Base-by-base conservation (phyloP, 805 yeast genomes). In the Saccharomyces paradoxus region DNA sequence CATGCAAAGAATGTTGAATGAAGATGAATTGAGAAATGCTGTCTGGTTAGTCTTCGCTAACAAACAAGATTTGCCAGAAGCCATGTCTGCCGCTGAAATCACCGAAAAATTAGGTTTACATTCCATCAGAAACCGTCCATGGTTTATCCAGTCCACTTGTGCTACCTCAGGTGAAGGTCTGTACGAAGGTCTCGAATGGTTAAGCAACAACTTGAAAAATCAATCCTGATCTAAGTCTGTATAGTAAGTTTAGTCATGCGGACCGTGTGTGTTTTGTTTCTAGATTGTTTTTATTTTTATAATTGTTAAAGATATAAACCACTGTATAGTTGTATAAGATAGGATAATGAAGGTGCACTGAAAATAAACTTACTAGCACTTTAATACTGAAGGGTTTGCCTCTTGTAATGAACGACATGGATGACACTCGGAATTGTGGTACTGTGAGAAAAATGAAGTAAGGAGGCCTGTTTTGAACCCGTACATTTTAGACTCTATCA, bases 131-230 rank as follows among this genome's bases (percentile, higher is more conserved):
- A 96, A 91, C 80, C 89, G 98, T 79, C 96, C 96, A 70, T 94
- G 99, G 99, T 92, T 87, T 79, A 92, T 94, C 74, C 97, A 92
- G 80, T 89, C 99, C 64, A 89, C 98, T 61, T 91, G 98, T 80
- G 99, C 99, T 65, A 92, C 97, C 64, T 88, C 98, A 60, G 99
- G 98, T 79, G 97, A 91, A 74, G 98, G 98, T 81, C 81, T 90
- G 71, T 87, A 89, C 75, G 97, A 90, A 79, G 97, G 97, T 81
- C 83, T 90, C 74, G 96, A 90, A 79, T 90, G 97, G 97, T 84
- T 90, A 71, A 83, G 91, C 64, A 86, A 89, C 71, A 89, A 87
- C 79, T 83, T 90, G 77, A 89, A 89, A 81, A 86, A 80, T 74
- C 77, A 81, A 69, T 73, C 76, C 64, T 74, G 66, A 64, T 48